Conservation (phyloP, 2,329 filamentous ascomycete species). For the Epichloe coenophiala region DNA sequence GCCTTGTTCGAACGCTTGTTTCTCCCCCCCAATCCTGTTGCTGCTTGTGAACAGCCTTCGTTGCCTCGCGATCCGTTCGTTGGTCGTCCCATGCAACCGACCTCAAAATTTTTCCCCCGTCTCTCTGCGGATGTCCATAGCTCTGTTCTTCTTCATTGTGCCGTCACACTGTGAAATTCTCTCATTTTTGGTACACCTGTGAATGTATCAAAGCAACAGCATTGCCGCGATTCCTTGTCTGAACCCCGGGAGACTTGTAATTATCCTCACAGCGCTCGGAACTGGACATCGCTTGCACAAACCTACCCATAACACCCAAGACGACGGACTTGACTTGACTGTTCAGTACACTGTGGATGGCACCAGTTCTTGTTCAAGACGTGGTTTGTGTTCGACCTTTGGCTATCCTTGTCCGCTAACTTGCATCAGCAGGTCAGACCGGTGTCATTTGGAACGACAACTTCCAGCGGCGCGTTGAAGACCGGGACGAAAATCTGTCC, state of each 20-base stretch:
- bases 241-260: neutral
- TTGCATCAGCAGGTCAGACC: neutral
- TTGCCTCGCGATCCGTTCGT: neutral
- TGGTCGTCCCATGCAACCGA: neutral
- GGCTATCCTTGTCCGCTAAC: neutral
- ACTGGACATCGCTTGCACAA: neutral
- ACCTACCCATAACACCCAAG: neutral
- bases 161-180: neutral
- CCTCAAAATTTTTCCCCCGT: neutral
- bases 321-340: neutral
- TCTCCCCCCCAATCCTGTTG: neutral
- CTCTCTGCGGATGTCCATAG: neutral
- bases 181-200: neutral
- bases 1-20: neutral
- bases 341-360: neutral
- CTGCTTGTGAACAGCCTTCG: neutral
- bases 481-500: neutral
- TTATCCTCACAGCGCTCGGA: neutral
- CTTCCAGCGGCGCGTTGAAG: neutral
- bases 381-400: neutral
- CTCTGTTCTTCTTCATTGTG: neutral
- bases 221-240: neutral
- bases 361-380: neutral
- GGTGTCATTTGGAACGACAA: neutral
- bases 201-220: neutral